Evolutionary conservation across 2,329 filamentous ascomycete species (phyloP), one percentile per base, ranked within the genome.

Genomic region (Penicillium corylophilum): DNA sequence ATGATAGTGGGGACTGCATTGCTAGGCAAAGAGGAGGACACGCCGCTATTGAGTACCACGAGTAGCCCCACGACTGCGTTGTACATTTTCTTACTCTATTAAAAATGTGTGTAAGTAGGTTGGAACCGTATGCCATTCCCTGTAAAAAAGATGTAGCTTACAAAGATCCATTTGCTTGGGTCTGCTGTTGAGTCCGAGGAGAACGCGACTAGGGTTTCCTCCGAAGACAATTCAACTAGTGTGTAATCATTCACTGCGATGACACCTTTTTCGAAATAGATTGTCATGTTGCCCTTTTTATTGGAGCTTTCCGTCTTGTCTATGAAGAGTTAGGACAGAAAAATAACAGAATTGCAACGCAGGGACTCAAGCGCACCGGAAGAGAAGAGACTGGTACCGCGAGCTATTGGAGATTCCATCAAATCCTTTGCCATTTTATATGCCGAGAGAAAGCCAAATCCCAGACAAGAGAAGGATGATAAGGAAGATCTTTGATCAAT

Each of bases 21-120:
- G 57, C 70, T 72, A 13, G 72, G 71, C 12, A 74, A 52, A 4
- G 71, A 70, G 4, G 70, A 66, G 3, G 68, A 67, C 36, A 74
- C 59, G 6, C 71, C 71, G 47, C 70, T 71, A 46, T 74, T 74
- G 22, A 74, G 61, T 10, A 72, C 68, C 5, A 64, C 49, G 5
- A 68, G 47, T 2, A 69, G 40, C 1, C 52, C 58, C 9, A 65
- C 53, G 15, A 65, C 36, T 9, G 63, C 58, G 39, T 64, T 67
- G 50, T 64, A 68, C 16, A 67, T 2, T 31, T 70, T 70, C 45
- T 65, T 68, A 18, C 28, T 57, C 61, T 62, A 51, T 29, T n/a
- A n/a, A 41, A 22, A 5, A 20, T 12, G 4, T 38, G 10, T 7
- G 41, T 51, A 41, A 47, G 36, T 24, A 16, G 15, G 15, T 10